Conservation (phyloP, 2,329 filamentous ascomycete species). For the Trichophyton verrucosum region DNA sequence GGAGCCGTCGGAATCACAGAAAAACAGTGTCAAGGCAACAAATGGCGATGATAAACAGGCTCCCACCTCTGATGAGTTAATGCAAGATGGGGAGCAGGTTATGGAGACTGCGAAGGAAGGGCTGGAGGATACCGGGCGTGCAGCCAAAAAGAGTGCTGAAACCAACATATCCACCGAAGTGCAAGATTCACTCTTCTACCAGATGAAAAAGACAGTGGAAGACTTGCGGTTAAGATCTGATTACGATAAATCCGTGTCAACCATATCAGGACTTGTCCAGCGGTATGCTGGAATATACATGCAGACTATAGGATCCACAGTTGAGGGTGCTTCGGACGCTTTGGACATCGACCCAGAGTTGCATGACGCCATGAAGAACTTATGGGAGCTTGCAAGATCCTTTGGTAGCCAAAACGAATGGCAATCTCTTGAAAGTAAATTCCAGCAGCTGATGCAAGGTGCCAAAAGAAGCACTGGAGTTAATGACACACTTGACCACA, state of each 20-base stretch:
- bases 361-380: slow-evolving; percentile 62
- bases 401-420: slow-evolving; percentile 66
- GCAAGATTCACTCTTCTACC: slow-evolving; percentile 57
- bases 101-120: slow-evolving; percentile 28
- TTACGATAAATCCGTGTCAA: slow-evolving; percentile 77
- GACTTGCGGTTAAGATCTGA: slow-evolving; percentile 65
- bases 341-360: slow-evolving; percentile 60
- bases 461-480: slow-evolving; percentile 60
- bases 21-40: slow-evolving; percentile 40
- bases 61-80: slow-evolving; percentile 51
- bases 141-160: slow-evolving; percentile 56
- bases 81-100: slow-evolving; percentile 44
- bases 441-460: slow-evolving; percentile 60
- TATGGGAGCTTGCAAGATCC: slow-evolving; percentile 67
- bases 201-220: slow-evolving; percentile 62
- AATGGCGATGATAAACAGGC: slow-evolving; percentile 35
- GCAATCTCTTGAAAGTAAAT: slow-evolving; percentile 57
- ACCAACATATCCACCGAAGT: slow-evolving; percentile 64
- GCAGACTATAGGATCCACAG: slow-evolving; percentile 54
- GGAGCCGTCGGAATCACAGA: slow-evolving; percentile 53
- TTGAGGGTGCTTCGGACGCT: slow-evolving; percentile 55
- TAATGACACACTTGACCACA: slow-evolving; percentile 60
- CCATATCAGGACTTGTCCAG: slow-evolving; percentile 60
- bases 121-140: slow-evolving; percentile 32
- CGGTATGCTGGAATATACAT: slow-evolving; percentile 70